Conservation (phyloP, 2,329 filamentous ascomycete species). For the Aspergillus brasiliensis region DNA sequence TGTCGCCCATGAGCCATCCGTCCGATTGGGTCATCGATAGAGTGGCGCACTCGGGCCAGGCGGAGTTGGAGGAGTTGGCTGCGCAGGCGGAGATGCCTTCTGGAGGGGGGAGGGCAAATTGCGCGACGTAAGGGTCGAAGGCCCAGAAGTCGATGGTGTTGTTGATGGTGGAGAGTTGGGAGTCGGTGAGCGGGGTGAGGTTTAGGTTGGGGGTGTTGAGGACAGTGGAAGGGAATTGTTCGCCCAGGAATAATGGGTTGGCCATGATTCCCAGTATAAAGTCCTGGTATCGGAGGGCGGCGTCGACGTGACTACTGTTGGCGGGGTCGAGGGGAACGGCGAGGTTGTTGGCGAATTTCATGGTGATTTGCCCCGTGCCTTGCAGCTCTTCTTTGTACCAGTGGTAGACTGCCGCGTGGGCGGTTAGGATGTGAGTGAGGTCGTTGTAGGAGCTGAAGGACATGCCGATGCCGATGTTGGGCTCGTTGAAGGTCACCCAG, state of each 20-base stretch:
- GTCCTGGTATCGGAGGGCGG: conserved; percentile 81
- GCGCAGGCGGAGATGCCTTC: conserved; percentile 54
- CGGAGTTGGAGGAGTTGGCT: conserved; percentile 44
- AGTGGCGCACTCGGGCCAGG: conserved; percentile 57
- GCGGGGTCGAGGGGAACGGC: conserved; percentile 48
- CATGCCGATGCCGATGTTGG: conserved; percentile 34
- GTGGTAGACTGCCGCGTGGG: conserved; percentile 40
- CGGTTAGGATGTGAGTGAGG: conserved; percentile 53
- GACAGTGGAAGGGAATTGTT: conserved; percentile 47
- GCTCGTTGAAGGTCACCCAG: conserved; percentile 48
- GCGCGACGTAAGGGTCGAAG: conserved; percentile 62
- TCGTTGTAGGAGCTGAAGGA: conserved; percentile 55
- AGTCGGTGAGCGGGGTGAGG: conserved; percentile 48
- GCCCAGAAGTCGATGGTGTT: conserved; percentile 59
- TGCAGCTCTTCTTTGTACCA: conserved; percentile 46
- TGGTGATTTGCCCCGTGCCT: conserved; percentile 45
- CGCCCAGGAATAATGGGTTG: conserved; percentile 47
- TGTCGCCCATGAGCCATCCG: conserved; percentile 63
- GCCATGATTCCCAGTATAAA: conserved; percentile 59
- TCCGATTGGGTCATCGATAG: conserved; percentile 50
- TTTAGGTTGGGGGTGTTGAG: conserved; percentile 47
- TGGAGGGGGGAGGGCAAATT: conserved; percentile 53
- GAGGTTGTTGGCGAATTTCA: conserved; percentile 55
- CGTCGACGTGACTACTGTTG: conserved; percentile 69
- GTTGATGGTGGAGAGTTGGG: conserved; percentile 53